phyloP scores from a whole-genome alignment of 164 flowering plant genomes.

The Vitis cinerea region DNA sequence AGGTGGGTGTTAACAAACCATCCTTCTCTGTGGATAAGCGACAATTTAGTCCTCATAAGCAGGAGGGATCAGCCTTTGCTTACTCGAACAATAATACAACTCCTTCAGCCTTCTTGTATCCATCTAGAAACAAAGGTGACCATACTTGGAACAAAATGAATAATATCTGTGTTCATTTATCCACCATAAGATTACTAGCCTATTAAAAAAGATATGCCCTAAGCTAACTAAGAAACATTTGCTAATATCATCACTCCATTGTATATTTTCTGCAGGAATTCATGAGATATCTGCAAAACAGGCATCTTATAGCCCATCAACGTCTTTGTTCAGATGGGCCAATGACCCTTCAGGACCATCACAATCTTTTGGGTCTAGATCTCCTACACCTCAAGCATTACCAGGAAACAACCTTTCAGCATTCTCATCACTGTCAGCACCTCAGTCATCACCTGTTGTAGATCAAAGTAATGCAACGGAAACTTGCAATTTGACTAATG shows the following conservation, averaged over 20 bases:
- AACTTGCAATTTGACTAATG: conserved; percentile 14
- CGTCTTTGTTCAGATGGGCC: conserved; percentile 33
- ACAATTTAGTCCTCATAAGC: conserved; percentile 19
- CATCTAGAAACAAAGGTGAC: conserved; percentile 31
- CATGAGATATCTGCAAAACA: conserved; percentile 25
- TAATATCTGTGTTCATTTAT: too few species aligned
- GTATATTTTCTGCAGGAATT: conserved; percentile 30
- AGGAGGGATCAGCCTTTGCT: conserved; percentile 21
- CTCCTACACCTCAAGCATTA: conserved; percentile 26
- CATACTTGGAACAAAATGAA: neutral
- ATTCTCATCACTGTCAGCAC: conserved; percentile 14
- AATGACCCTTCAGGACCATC: conserved; percentile 22
- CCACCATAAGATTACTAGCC: too few species aligned
- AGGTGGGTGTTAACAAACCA: conserved; percentile 25
- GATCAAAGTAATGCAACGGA: conserved; percentile 18
- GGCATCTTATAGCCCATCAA: conserved; percentile 24
- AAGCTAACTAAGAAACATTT: neutral
- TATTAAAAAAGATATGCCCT: neutral
- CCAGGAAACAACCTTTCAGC: conserved; percentile 16
- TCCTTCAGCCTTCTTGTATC: conserved; percentile 18
- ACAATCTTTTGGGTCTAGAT: conserved; percentile 20
- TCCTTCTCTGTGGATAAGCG: conserved; percentile 25
- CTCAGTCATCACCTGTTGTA: conserved; percentile 13
- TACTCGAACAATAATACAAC: conserved; percentile 17
- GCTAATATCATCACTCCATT: conserved; percentile 1